Base-by-base conservation (phyloP, 2,329 filamentous ascomycete species). In the Aspergillus ibericus region DNA sequence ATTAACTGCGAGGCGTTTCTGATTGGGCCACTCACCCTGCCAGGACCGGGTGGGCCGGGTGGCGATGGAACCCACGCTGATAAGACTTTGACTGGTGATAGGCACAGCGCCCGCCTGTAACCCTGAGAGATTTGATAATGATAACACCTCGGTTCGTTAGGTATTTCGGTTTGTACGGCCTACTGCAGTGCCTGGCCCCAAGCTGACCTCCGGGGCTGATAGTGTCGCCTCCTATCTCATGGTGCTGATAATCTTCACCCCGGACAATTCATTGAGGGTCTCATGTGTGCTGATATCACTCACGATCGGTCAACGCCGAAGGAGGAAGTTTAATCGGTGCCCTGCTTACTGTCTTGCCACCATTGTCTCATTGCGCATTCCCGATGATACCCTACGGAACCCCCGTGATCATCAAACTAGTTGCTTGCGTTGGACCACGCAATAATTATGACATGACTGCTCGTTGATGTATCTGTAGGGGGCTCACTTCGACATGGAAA, bases 61-160 rank as follows among this genome's bases (percentile, higher is more conserved):
- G 51, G 51, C 51, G 38, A 53, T 15, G 36, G 34, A 32, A 12
- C 29, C 51, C 51, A 53, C 51, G 18, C 48, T 53, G 58, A 60
- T 60, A 60, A 60, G 59, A 40, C 18, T 32, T 47, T 27, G 38
- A 15, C 34, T 53, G 51, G 13, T 61, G 59, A 61, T 61, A 61
- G 59, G 59, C 35, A 59, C 35, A 36, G 35, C 46, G 34, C 35
- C 34, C 20, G 32, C 16, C 44, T 42, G 13, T 16, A 58, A 49
- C 22, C 27, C 56, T 40, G 50, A 48, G 42, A 25, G 53, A 40
- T 42, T 53, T 58, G 50, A 58, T 54, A 54, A 53, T 53, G 51
- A 53, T 53, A 53, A 53, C 51, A 53, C 38, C 18, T 42, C 38
- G 18, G 36, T 29, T 18, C 51, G 51, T 53, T 44, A 53, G 38